Percentiles rank a stretch among this genome's conserved stretches.
Conservation (phyloP, 805 yeast species). For the Candida saitoana region DNA sequence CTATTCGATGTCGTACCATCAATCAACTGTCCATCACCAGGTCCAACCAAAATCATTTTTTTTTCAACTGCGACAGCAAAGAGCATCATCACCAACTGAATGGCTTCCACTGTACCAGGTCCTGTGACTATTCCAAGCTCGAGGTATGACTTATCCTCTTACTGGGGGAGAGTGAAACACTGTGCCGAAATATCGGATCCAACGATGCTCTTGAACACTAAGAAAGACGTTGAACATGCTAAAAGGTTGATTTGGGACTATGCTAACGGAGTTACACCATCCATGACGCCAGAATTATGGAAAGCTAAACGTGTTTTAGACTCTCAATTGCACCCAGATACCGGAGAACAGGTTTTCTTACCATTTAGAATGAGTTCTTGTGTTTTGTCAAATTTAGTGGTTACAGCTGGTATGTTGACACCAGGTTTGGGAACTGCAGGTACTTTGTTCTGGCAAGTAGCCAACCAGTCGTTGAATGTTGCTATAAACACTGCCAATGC, state of each 20-base stretch:
- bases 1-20: not conserved
- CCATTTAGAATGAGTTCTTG: slow-evolving; percentile 98
- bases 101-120: slow-evolving; percentile 91
- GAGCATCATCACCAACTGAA: slow-evolving; percentile 17
- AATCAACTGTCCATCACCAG: not conserved
- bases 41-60: not conserved
- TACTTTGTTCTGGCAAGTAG: slow-evolving; percentile 95
- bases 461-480: slow-evolving; percentile 94
- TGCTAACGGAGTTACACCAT: slow-evolving; percentile 59
- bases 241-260: slow-evolving; percentile 65
- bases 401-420: slow-evolving; percentile 96
- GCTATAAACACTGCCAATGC: slow-evolving; percentile 96
- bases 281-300: slow-evolving; percentile 84
- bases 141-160: slow-evolving; percentile 71
- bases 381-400: slow-evolving; percentile 89
- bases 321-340: slow-evolving; percentile 94
- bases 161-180: slow-evolving; percentile 92
- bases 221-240: slow-evolving; percentile 59
- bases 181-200: slow-evolving; percentile 94
- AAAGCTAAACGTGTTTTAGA: slow-evolving; percentile 80
- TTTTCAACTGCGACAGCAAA: not conserved
- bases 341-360: slow-evolving; percentile 84
- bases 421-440: slow-evolving; percentile 89
- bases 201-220: slow-evolving; percentile 72
- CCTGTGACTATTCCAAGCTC: slow-evolving; percentile 77